phyloP scores from a whole-genome alignment of 306 rosid genomes.

The Acacia melanoxylon region DNA sequence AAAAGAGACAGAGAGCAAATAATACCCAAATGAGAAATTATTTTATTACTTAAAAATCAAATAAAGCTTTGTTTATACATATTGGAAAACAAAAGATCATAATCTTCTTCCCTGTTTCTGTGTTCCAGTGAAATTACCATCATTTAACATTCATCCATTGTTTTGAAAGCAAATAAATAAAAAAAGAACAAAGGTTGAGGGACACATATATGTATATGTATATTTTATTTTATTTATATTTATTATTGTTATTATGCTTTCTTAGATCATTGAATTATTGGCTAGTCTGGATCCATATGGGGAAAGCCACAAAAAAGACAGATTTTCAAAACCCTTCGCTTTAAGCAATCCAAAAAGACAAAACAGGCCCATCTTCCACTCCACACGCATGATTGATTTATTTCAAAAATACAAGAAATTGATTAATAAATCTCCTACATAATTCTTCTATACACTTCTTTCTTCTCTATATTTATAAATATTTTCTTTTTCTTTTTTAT shows the following conservation, averaged over 20 bases:
- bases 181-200: constrained; percentile 30
- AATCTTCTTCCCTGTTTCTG: constrained; percentile 26
- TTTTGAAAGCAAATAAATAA: constrained; percentile 17
- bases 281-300: constrained; percentile 32
- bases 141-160: constrained; percentile 36
- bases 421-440: neutral
- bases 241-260: neutral
- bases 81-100: constrained; percentile 30
- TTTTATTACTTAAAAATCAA: constrained; percentile 17
- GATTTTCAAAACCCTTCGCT: constrained; percentile 29
- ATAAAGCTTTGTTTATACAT: constrained; percentile 10
- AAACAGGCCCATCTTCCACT: neutral
- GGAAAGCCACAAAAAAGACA: constrained; percentile 42
- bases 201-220: neutral
- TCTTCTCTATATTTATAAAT: neutral
- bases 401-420: neutral
- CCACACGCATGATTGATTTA: constrained; percentile 2
- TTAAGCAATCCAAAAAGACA: constrained; percentile 29
- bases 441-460: neutral
- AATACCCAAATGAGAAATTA: constrained; percentile 47
- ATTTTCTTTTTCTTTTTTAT: neutral
- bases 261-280: constrained; percentile 38
- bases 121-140: constrained; percentile 34
- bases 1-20: constrained; percentile 34
- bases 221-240: constrained; percentile 21